Evolutionary conservation across 2,329 filamentous ascomycete species (phyloP).

Genomic region (Talaromyces sp.): DNA sequence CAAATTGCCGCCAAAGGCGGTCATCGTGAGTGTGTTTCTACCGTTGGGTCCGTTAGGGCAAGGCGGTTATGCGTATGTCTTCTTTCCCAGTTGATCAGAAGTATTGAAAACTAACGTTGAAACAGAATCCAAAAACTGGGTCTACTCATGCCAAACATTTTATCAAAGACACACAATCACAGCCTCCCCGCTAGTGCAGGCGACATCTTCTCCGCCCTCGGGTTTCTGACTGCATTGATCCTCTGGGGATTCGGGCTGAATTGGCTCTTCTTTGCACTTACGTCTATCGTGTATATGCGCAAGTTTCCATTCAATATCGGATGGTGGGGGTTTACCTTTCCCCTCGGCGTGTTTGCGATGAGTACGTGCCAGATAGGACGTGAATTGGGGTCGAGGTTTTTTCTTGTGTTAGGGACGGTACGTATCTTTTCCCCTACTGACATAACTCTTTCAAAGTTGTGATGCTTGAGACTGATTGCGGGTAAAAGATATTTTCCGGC

Average conservation of each 20-base stretch:
- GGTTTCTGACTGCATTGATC: conserved; percentile 36
- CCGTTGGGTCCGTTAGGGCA: conserved; percentile 65
- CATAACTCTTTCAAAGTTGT: no score
- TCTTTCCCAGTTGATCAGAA: no score
- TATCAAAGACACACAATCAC: conserved; percentile 28
- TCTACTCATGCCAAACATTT: conserved; percentile 41
- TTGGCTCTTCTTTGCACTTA: conserved; percentile 41
- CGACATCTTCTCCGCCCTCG: conserved; percentile 33
- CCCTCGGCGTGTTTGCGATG: conserved; percentile 54
- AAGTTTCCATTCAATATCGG: conserved; percentile 60
- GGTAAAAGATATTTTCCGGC: conserved; percentile 40
- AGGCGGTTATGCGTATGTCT: conserved; percentile 54
- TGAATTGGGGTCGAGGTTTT: conserved; percentile 55
- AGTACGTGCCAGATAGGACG: conserved; percentile 43
- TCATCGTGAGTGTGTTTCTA: conserved; percentile 65
- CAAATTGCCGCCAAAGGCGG: conserved; percentile 64
- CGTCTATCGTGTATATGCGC: conserved; percentile 32
- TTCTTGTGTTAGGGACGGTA: conserved; percentile 52
- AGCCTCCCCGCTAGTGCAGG: conserved; percentile 31
- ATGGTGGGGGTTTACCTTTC: conserved; percentile 62
- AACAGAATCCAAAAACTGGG: conserved; percentile 48
- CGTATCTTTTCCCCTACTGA: background rate
- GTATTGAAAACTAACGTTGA: background rate
- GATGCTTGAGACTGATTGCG: background rate
- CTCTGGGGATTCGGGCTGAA: conserved; percentile 40